Base-by-base conservation (phyloP, 257 asterid genomes). In the Solanum pimpinellifolium region DNA sequence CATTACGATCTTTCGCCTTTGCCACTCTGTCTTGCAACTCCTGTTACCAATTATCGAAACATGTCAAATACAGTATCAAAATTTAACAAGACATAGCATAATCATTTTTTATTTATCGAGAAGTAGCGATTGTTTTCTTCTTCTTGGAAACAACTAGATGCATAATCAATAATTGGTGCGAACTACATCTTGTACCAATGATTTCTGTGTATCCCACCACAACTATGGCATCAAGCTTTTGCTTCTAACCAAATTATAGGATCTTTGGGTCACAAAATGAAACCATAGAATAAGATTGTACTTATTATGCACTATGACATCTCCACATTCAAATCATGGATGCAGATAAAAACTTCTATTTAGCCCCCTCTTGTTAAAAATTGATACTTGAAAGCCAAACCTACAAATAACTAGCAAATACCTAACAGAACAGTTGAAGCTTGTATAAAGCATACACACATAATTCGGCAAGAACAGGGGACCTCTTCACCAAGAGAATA, bases 21-120 rank as follows among this genome's bases (percentile, higher is more conserved):
- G 91, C 96, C 86, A 95, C 94, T 88, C 96, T 91, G 86, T 96
- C 99, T 90, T 92, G 96, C 72, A 96, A 88, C 84, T 96, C 99
- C 98, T 96, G 94, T 65, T 46, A 83, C 85, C 60, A 83, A 89
- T 65, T 8, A 69, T 5, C 49, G 37, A 69, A 62, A 80, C 1
- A 37, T 5, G 49, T 80, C 72, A 88, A 27, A 5, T 39, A 72
- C 83, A 59, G 69, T 35, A 80, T 49, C 29, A 29, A 47, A 46
- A 8, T 31, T 29, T 5, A 46, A 78, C 66, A 27, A 27, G 66
- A 41, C 66, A n/a, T n/a, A 9, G 66, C 66, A 78, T 27, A 39
- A 75, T 75, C 56, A 75, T 23, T 18, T 9, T 73, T 33, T 35
- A 20, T 37, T 73, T 35, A 18, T 20, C 2, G 2, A 35, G 80